phyloP scores from a whole-genome alignment of 441 rosid species.

The Hura crepitans region DNA sequence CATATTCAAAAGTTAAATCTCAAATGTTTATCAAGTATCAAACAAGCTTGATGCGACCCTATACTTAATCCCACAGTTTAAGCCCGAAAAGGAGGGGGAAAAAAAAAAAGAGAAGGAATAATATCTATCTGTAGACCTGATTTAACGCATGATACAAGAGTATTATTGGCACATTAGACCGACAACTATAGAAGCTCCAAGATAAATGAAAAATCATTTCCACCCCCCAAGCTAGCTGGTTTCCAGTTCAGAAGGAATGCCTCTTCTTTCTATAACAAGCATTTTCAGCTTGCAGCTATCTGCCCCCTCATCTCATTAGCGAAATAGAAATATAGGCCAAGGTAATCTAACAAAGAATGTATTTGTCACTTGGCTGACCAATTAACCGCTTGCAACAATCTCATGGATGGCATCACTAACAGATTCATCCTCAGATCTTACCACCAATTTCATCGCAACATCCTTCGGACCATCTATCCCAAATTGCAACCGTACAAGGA shows the following conservation, averaged over 20 bases:
- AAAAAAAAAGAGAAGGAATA: too few species aligned
- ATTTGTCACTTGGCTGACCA: background rate
- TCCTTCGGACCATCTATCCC: slow-evolving; percentile 77
- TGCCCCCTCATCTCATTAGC: slow-evolving; percentile 14
- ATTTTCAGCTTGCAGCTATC: slow-evolving; percentile 23
- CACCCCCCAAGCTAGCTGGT: background rate
- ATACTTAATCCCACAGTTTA: slow-evolving; percentile 8
- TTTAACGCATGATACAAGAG: slow-evolving; percentile 25
- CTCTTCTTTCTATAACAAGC: slow-evolving; percentile 21
- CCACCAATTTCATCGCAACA: slow-evolving; percentile 84
- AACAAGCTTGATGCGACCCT: slow-evolving; percentile 22
- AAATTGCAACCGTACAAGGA: slow-evolving; percentile 73
- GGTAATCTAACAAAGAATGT: background rate
- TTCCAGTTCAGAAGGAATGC: slow-evolving; percentile 4
- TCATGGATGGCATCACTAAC: slow-evolving; percentile 82
- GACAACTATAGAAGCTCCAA: background rate
- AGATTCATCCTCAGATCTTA: slow-evolving; percentile 74
- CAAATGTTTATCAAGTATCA: slow-evolving; percentile 2
- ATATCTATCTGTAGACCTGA: too few species aligned
- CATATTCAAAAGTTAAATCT: background rate
- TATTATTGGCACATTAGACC: slow-evolving; percentile 17
- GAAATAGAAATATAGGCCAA: slow-evolving; percentile 4
- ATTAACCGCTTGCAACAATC: slow-evolving; percentile 79
- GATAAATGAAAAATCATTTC: slow-evolving; percentile 15
- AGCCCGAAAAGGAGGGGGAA: too few species aligned